Percentiles rank a stretch among this genome's conserved stretches.
Evolutionary conservation across 2,329 filamentous ascomycete genomes (phyloP).

Genomic region (Setomelanomma holmii): DNA sequence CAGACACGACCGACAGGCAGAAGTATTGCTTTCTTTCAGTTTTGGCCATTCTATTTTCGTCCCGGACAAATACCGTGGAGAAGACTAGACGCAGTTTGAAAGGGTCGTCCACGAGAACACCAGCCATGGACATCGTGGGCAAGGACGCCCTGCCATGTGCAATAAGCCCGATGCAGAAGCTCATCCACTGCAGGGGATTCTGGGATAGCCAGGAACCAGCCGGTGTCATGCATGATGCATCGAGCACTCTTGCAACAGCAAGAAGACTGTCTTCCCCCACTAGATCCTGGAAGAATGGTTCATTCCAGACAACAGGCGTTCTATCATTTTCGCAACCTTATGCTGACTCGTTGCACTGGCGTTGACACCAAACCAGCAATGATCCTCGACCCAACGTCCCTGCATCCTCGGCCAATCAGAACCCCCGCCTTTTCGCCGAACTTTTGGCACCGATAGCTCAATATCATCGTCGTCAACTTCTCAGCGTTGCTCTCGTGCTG

Average conservation of each 20-base stretch:
- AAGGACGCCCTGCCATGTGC: conserved; percentile 3
- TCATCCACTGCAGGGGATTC: neutral
- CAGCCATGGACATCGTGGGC: neutral
- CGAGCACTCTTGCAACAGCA: neutral
- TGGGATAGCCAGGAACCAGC: neutral
- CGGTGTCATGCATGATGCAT: neutral
- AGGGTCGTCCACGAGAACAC: neutral
- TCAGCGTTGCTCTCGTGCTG: no score
- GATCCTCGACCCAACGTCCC: conserved; percentile 5
- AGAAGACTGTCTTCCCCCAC: neutral
- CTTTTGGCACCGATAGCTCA: conserved; percentile 8
- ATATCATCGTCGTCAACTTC: conserved; percentile 6
- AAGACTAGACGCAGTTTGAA: neutral
- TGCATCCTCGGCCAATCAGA: conserved; percentile 18
- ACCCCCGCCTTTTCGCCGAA: conserved; percentile 22
- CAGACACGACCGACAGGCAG: conserved; percentile 16
- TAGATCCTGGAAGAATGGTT: neutral
- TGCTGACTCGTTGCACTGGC: neutral
- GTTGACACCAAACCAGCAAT: conserved; percentile 2
- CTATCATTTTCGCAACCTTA: neutral
- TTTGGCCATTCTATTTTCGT: conserved; percentile 6
- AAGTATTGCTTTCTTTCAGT: conserved; percentile 13
- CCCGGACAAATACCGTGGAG: conserved; percentile 4
- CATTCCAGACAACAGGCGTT: neutral
- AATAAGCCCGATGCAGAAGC: conserved; percentile 2